Evolutionary conservation across 129 eudicot species (phyloP).

Genomic region (Ambrosia trifida): DNA sequence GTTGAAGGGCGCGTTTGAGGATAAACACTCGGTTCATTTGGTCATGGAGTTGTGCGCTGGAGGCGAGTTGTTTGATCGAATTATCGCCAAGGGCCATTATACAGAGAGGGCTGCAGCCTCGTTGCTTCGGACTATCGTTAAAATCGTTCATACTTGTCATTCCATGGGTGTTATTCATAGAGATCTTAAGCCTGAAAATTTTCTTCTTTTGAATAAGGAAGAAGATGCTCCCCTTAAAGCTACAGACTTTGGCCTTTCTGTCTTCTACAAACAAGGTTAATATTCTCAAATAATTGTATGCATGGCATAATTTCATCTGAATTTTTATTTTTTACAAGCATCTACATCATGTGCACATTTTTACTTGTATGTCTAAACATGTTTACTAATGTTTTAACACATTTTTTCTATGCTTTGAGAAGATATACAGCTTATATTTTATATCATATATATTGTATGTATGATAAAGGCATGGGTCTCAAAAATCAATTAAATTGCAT

Average conservation of each 20-base stretch:
- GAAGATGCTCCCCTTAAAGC: constrained; percentile 85
- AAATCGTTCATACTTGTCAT: constrained; percentile 85
- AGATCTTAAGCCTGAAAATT: constrained; percentile 90
- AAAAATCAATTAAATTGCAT: constrained; percentile 12
- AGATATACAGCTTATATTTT: not conserved
- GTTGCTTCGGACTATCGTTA: constrained; percentile 75
- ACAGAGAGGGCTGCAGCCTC: constrained; percentile 88
- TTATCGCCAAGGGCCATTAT: constrained; percentile 80
- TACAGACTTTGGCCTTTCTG: constrained; percentile 85
- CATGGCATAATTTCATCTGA: no score
- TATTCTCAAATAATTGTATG: no score
- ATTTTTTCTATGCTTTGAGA: not conserved
- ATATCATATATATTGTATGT: not conserved
- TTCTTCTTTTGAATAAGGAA: constrained; percentile 69
- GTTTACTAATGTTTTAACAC: not conserved
- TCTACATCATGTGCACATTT: not conserved
- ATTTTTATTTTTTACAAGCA: not conserved
- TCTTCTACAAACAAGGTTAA: constrained; percentile 79
- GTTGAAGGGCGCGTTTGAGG: constrained; percentile 87
- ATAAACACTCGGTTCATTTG: constrained; percentile 82
- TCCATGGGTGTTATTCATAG: constrained; percentile 93
- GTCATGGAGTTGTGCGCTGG: constrained; percentile 95
- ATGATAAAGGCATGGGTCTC: not conserved
- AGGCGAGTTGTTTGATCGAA: constrained; percentile 84
- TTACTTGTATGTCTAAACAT: not conserved